A percentile compares a stretch with the other conserved stretches of the same genome.
Conservation (phyloP, 1,139 yeast genomes). For the Hyphopichia buzzinii region DNA sequence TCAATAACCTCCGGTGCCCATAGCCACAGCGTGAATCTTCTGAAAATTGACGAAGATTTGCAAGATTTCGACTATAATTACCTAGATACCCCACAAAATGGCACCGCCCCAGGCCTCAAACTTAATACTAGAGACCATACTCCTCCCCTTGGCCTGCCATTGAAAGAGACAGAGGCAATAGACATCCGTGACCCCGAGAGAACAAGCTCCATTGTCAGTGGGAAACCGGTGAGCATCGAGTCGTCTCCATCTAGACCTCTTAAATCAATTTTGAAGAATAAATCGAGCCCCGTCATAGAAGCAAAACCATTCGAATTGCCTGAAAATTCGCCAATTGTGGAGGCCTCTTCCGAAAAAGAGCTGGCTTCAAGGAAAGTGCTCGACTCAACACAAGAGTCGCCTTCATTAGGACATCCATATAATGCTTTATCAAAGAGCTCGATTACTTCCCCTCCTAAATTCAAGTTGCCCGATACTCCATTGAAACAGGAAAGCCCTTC, state of each 20-base stretch:
- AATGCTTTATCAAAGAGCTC: background rate
- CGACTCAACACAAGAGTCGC: background rate
- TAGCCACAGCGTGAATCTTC: conserved; percentile 24
- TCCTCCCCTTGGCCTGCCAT: background rate
- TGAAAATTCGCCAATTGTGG: background rate
- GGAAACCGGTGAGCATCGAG: background rate
- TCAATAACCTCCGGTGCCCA: conserved; percentile 9
- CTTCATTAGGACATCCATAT: background rate
- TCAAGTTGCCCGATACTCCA: background rate
- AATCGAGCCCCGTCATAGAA: conserved; percentile 13
- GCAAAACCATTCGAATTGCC: conserved; percentile 10
- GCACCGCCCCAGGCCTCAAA: conserved; percentile 3
- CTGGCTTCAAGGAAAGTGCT: too few species aligned
- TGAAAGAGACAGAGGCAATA: background rate
- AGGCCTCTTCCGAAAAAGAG: too few species aligned
- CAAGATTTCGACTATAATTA: conserved; percentile 46
- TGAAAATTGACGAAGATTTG: conserved; percentile 45
- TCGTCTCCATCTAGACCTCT: conserved; percentile 23
- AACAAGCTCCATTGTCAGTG: background rate
- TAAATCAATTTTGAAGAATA: conserved; percentile 35
- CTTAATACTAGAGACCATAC: background rate
- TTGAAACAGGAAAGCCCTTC: background rate
- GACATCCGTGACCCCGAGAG: background rate
- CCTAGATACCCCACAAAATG: conserved; percentile 16
- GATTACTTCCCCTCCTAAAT: background rate